Base-by-base conservation (phyloP, 108 stramenopile genomes). In the Bacterosira constricta region DNA sequence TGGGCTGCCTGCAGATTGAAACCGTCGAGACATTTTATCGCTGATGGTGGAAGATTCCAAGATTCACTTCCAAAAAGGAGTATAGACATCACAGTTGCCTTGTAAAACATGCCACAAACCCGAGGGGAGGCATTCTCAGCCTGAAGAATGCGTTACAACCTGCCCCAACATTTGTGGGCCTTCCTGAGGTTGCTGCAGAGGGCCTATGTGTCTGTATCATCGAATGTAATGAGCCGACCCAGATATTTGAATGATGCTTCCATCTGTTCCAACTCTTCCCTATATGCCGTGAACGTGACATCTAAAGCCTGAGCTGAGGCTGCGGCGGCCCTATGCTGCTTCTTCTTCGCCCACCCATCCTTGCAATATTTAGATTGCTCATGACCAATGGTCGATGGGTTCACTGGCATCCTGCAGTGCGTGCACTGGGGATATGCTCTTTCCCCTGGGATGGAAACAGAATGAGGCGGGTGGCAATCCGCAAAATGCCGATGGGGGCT, bases 1-100 rank as follows among this genome's bases (percentile, higher is more conserved):
- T 56, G 41, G 34, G 67, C 38, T 31, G 56, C 67, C 39, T 56
- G 7, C 4, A 42, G 21, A 23, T 41, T 9, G 41, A 69, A 69
- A 17, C 67, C 38, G 30, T 69, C 38, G 3, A 69, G 13, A 39
- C 42, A 17, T 30, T 58, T 69, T n/a, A 69, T 13, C 12, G 25
- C 38, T 12, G 25, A 15, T 11, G 54, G 56, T 1, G 66, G 31
- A 20, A 75, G 30, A 36, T 53, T 53, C 74, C 74, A 75, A 25
- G 74, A 45, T 42, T 75, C 66, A 15, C 64, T 51, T 6, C 74
- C 74, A 45, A 54, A 75, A 12, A 75, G 57, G 12, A 75, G 56
- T 29, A 75, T 42, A 1, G 64, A 34, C 27, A 57, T 35, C 45
- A 75, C 66, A 26, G 57, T 56, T 23, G 56, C 74, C 44, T 60